Conservation (phyloP, 129 eudicot genomes). For the Lactuca saligna region DNA sequence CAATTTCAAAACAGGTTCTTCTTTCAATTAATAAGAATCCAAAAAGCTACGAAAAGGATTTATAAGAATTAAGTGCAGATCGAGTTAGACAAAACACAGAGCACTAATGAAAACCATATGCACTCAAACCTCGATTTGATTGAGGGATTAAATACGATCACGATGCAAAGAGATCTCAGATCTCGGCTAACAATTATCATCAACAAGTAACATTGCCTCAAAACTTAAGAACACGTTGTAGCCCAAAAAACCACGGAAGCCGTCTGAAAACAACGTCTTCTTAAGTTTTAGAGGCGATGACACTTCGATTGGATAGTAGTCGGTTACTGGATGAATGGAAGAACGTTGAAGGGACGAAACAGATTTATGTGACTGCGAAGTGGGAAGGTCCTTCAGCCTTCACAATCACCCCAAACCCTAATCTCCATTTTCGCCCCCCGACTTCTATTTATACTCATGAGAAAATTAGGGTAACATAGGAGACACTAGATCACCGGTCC, state of each 20-base stretch:
- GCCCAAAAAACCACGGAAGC: neutral
- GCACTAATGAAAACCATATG: neutral
- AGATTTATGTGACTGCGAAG: neutral
- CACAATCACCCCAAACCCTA: neutral
- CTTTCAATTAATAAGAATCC: no score
- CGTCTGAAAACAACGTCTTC: slow-evolving; percentile 1
- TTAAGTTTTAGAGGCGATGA: slow-evolving; percentile 14
- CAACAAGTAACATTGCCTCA: slow-evolving; percentile 5
- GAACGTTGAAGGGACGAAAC: neutral
- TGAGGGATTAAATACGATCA: neutral
- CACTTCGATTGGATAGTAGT: slow-evolving; percentile 6
- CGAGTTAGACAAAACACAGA: neutral
- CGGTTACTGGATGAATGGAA: neutral
- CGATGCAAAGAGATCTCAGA: neutral
- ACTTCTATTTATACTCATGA: neutral
- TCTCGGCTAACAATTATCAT: neutral
- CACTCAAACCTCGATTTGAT: neutral
- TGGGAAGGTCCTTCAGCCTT: neutral
- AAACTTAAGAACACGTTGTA: slow-evolving; percentile 9
- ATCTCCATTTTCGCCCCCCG: neutral
- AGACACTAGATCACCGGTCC: neutral
- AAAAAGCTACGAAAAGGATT: no score
- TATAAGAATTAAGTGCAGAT: neutral
- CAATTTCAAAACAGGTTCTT: no score
- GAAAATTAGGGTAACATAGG: neutral